Percentiles rank a stretch among this genome's conserved stretches.
Evolutionary conservation across 163 green algal genomes (phyloP).

Genomic region (Chloroidium sp.): DNA sequence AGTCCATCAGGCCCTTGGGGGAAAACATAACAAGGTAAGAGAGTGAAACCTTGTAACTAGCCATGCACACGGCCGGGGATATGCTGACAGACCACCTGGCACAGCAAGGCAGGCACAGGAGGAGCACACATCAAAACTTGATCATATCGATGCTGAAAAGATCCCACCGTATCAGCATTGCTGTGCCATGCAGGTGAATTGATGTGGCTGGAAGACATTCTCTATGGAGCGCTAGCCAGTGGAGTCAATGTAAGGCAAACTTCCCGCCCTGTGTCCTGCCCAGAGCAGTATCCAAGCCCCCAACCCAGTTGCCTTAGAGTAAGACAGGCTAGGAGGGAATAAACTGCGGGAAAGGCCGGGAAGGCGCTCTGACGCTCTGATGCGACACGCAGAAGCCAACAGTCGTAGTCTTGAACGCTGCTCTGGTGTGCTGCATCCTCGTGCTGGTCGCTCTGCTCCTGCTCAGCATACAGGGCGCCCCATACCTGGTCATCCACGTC

Average conservation of each 20-base stretch:
- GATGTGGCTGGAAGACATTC: slow-evolving; percentile 24
- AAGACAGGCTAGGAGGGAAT: too few species aligned
- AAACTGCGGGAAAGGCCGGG: too few species aligned
- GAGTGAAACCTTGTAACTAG: too few species aligned
- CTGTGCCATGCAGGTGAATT: neutral
- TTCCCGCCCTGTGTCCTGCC: neutral
- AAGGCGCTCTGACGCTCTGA: neutral
- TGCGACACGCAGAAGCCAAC: slow-evolving; percentile 28
- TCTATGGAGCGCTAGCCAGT: slow-evolving; percentile 17
- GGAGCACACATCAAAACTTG: too few species aligned
- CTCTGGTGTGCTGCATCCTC: slow-evolving; percentile 19
- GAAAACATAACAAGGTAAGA: too few species aligned
- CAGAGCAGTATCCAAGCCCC: neutral
- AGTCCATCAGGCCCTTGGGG: too few species aligned
- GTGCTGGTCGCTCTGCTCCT: slow-evolving; percentile 22
- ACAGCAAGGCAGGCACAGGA: too few species aligned
- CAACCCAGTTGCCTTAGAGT: neutral
- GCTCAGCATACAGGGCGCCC: slow-evolving; percentile 1
- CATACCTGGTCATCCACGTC: slow-evolving; percentile 25
- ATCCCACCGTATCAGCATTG: too few species aligned
- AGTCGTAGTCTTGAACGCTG: slow-evolving; percentile 34
- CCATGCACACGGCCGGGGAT: too few species aligned
- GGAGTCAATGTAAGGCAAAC: slow-evolving; percentile 29
- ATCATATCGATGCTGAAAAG: too few species aligned
- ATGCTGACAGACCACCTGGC: too few species aligned